A percentile compares a stretch with the other conserved stretches of the same genome.
These are phyloP conservation scores for Rhodofomes roseus DNA, from an alignment of 1,284 basidiomycete species.

Conservation along the genomic window DNA sequence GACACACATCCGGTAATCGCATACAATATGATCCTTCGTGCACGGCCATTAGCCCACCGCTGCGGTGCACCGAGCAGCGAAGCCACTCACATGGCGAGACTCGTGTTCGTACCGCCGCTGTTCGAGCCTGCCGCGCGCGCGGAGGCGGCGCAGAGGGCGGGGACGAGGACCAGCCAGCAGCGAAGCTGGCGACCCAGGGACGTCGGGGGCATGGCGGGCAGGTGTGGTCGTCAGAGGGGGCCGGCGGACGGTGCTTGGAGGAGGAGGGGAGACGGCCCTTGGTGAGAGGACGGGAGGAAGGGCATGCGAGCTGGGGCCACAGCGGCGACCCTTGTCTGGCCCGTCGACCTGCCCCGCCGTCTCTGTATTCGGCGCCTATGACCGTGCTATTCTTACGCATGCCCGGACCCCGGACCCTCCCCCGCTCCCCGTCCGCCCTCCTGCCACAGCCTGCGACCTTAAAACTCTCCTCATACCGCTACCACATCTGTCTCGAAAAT, in stretches of 20 bases:
- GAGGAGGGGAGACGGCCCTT: neutral
- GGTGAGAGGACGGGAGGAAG: neutral
- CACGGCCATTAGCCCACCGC: constrained; percentile 3
- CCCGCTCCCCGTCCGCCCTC: neutral
- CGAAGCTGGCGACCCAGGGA: neutral
- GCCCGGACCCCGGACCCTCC: neutral
- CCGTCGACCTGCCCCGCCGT: neutral
- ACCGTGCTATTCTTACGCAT: neutral
- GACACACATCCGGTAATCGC: constrained; percentile 84
- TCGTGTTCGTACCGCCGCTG: constrained; percentile 43
- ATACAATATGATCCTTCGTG: constrained; percentile 77
- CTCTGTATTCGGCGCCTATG: neutral
- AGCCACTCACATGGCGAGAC: constrained; percentile 64
- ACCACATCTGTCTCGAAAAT: no score
- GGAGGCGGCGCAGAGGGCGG: neutral
- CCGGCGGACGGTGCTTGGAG: neutral
- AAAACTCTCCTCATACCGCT: no score
- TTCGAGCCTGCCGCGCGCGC: constrained; percentile 11
- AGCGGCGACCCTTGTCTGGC: neutral
- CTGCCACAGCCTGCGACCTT: no score
- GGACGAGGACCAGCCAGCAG: neutral
- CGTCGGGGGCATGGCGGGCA: constrained; percentile 3
- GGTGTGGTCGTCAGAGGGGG: neutral
- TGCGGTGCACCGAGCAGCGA: neutral
- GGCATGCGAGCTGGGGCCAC: neutral